Percentiles rank a stretch among this genome's conserved stretches.
These are phyloP conservation scores for Pisolithus orientalis DNA, from an alignment of 768 basidiomycete genomes.

Conservation along the genomic window DNA sequence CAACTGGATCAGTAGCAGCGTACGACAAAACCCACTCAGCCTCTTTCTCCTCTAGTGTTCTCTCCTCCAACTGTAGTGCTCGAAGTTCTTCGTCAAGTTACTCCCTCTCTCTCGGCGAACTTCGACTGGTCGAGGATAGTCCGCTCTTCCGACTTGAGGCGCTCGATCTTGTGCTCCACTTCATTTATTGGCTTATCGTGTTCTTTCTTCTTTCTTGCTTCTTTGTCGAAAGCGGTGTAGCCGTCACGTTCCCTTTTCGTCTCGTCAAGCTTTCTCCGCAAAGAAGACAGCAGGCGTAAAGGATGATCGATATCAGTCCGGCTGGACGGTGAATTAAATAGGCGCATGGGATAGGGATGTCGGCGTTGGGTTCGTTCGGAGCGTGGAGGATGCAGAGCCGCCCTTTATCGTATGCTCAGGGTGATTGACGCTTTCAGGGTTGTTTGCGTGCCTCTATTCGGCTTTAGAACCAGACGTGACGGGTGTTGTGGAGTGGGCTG, in stretches of 20 bases:
- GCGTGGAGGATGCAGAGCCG: constrained; percentile 26
- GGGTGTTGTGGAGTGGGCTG: constrained; percentile 39
- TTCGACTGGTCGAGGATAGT: constrained; percentile 69
- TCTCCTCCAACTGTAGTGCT: constrained; percentile 71
- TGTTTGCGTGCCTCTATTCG: constrained; percentile 57
- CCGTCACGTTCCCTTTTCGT: constrained; percentile 88
- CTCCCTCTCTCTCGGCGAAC: constrained; percentile 66
- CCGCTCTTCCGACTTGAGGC: constrained; percentile 61
- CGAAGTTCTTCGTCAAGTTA: constrained; percentile 70
- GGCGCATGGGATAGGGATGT: constrained; percentile 69
- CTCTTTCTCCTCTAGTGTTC: constrained; percentile 71
- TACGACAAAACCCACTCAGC: constrained; percentile 51
- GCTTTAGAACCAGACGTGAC: constrained; percentile 45
- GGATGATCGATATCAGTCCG: constrained; percentile 86
- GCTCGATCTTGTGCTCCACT: constrained; percentile 67
- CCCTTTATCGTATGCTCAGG: constrained; percentile 20
- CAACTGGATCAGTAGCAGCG: background rate
- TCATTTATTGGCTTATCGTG: constrained; percentile 58
- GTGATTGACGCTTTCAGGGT: constrained; percentile 28
- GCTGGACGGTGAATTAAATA: constrained; percentile 73
- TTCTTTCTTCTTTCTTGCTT: constrained; percentile 77
- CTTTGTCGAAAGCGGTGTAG: constrained; percentile 89
- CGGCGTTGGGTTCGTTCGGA: constrained; percentile 60
- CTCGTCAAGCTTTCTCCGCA: constrained; percentile 82
- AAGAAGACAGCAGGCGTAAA: constrained; percentile 72